phyloP scores from a whole-genome alignment of 192 early-diverging fungal species.

The Mortierella alpina region DNA sequence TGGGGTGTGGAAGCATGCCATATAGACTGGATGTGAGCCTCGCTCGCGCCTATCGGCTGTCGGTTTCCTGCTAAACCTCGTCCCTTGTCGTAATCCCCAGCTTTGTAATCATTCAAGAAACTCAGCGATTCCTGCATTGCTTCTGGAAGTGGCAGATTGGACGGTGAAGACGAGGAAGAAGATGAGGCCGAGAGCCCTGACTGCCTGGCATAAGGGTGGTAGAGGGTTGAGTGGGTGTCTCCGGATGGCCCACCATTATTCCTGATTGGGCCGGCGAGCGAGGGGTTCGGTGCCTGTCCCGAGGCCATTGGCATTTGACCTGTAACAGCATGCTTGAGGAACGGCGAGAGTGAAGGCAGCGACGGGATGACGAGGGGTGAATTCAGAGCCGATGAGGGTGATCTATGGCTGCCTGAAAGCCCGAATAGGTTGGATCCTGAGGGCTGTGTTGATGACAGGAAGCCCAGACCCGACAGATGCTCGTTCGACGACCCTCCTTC shows the following conservation, averaged over 20 bases:
- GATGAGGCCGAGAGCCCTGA: slow-evolving; percentile 12
- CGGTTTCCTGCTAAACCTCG: slow-evolving; percentile 2
- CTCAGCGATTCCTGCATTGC: slow-evolving; percentile 50
- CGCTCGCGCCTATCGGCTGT: not conserved
- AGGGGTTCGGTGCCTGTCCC: slow-evolving; percentile 17
- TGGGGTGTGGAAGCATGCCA: slow-evolving; percentile 46
- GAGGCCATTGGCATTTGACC: slow-evolving; percentile 35
- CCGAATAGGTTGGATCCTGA: slow-evolving; percentile 17
- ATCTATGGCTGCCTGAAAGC: slow-evolving; percentile 3
- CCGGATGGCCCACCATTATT: not conserved
- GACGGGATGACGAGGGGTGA: slow-evolving; percentile 46
- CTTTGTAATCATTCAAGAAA: slow-evolving; percentile 47
- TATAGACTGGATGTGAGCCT: slow-evolving; percentile 15
- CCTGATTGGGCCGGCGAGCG: slow-evolving; percentile 24
- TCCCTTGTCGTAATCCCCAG: slow-evolving; percentile 15
- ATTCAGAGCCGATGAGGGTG: slow-evolving; percentile 22
- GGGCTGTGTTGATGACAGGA: slow-evolving; percentile 21
- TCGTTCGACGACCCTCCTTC: slow-evolving; percentile 12
- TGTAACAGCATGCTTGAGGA: slow-evolving; percentile 27
- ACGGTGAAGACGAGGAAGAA: slow-evolving; percentile 16
- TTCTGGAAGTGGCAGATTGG: slow-evolving; percentile 35
- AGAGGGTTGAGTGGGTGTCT: slow-evolving; percentile 7
- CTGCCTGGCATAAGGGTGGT: slow-evolving; percentile 31
- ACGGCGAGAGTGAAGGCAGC: slow-evolving; percentile 38
- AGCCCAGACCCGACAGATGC: slow-evolving; percentile 21